phyloP scores from a whole-genome alignment of 192 early-diverging fungal species.

The Mortierella antarctica region DNA sequence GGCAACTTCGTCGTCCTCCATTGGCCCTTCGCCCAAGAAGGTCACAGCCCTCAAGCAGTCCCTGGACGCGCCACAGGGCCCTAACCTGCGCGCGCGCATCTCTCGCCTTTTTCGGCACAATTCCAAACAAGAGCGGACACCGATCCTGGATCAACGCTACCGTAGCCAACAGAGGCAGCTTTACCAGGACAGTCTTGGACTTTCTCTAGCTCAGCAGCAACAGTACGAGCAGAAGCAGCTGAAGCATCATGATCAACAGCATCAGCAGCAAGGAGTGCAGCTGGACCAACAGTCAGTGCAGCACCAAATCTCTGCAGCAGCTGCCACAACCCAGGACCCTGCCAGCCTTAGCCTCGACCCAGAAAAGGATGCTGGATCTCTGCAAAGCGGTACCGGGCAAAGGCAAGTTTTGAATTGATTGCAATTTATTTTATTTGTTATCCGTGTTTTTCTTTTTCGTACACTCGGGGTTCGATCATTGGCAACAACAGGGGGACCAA shows the following conservation, averaged over 20 bases:
- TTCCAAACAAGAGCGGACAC: slow-evolving; percentile 14
- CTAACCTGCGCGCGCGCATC: slow-evolving; percentile 35
- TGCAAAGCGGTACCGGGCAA: neutral
- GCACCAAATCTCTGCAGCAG: slow-evolving; percentile 1
- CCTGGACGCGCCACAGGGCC: slow-evolving; percentile 1
- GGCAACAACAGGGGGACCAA: too few species aligned
- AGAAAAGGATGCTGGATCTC: neutral
- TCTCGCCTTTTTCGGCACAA: slow-evolving; percentile 27
- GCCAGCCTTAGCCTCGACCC: neutral
- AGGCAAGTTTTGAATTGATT: slow-evolving; percentile 2
- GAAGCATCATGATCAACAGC: neutral
- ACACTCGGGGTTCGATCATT: too few species aligned
- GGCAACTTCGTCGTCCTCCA: neutral
- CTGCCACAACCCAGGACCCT: neutral
- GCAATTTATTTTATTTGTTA: neutral
- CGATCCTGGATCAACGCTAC: slow-evolving; percentile 12
- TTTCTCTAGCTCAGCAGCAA: neutral
- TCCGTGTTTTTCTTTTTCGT: neutral
- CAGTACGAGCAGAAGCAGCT: neutral
- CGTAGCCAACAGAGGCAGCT: slow-evolving; percentile 9
- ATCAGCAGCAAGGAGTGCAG: neutral
- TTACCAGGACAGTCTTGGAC: slow-evolving; percentile 10
- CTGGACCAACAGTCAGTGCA: neutral
- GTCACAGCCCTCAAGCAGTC: neutral
- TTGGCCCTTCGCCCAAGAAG: slow-evolving; percentile 1